Base-by-base conservation (phyloP, 2,329 filamentous ascomycete genomes). In the Apiospora marii region DNA sequence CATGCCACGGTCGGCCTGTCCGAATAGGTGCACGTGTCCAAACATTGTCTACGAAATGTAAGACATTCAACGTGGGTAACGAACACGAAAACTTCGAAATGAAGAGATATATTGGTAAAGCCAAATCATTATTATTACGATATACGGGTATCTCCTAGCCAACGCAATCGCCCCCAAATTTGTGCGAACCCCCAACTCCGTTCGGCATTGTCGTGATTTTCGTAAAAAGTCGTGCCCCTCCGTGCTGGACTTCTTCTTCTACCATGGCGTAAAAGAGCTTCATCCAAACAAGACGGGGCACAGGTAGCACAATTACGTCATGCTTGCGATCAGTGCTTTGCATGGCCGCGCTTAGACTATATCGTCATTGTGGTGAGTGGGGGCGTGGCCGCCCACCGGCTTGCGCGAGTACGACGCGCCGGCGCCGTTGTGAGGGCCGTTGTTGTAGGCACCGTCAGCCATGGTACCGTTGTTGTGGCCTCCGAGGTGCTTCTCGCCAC, bases 401-500 rank as follows among this genome's bases (percentile, higher is more conserved):
- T 68, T 68, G 43, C 67, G 67, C 24, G 67, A 49, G 27, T 68
- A 43, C 43, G 67, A 49, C 24, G 48, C 30, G 7, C 67, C 67
- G n/a, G 34, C 67, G 13, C 43, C 67, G 43, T 44, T 41, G 58
- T 37, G 16, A 1, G 34, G 12, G 2, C 58, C 58, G 34, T 64
- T 64, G 58, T 19, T 41, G 58, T 64, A 64, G 19, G 58, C 34
- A 2, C 34, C 58, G 30, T 64, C 58, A 27, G 51, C 14, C 3
- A 70, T 68, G 58, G 76, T 70, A 14, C 72, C 72, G 64, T 72
- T 74, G 19, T 69, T 41, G 27, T 68, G 51, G 48, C 70, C 69
- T 12, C 41, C 44, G 19, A 41, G 8, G 2, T 61, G 53, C 53
- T 61, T 61, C 12, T 43, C 69, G 16, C 84, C 83, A 24, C 80